Evolutionary conservation across 352 stramenopile genomes (phyloP).

Genomic region (Globisporangium spiculum): DNA sequence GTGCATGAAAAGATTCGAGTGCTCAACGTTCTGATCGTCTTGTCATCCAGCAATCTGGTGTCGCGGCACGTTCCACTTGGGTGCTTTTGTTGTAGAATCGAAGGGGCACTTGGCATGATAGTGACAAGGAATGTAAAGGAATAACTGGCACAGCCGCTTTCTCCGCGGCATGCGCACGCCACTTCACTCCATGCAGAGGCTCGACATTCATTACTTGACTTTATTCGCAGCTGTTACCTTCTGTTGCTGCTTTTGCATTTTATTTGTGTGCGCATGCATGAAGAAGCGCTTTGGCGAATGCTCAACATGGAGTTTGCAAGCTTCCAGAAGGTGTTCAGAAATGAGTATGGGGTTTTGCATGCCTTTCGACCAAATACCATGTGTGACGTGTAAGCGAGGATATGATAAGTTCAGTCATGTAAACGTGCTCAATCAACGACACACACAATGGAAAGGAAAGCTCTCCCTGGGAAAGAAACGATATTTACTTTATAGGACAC

Average conservation of each 20-base stretch:
- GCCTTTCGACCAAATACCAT: background rate
- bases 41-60: background rate
- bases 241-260: background rate
- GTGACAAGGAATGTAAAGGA: background rate
- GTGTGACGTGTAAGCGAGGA: background rate
- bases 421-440: background rate
- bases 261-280: background rate
- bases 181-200: background rate
- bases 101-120: background rate
- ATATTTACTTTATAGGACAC: no score
- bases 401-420: background rate
- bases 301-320: background rate
- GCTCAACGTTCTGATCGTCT: background rate
- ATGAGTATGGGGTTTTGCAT: background rate
- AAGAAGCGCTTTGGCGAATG: background rate
- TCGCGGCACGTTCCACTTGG: background rate
- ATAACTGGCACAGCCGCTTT: background rate
- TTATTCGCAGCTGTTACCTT: background rate
- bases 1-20: background rate
- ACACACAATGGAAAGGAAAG: no score
- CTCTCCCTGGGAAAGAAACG: no score
- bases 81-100: background rate
- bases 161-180: background rate
- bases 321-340: background rate
- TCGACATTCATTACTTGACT: background rate